Percentiles rank a stretch among this genome's conserved stretches.
These are phyloP conservation scores for Pythium phragmitis DNA, from an alignment of 352 stramenopile species.

Conservation along the genomic window DNA sequence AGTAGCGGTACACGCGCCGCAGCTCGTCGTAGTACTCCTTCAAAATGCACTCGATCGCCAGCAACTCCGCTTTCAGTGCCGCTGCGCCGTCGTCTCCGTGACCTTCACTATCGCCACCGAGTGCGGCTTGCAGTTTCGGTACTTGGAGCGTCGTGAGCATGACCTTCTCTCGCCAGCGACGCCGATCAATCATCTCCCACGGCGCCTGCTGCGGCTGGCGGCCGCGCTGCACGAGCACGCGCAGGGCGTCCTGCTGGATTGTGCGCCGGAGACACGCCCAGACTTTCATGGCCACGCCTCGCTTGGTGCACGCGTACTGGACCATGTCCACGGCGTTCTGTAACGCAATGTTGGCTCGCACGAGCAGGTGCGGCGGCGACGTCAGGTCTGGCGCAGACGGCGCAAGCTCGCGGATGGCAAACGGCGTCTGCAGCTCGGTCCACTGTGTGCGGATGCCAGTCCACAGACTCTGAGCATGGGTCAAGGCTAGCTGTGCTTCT, in stretches of 20 bases:
- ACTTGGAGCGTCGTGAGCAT: conserved; percentile 58
- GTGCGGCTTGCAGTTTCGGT: conserved; percentile 34
- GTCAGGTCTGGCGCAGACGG: conserved; percentile 45
- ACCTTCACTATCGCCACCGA: not conserved
- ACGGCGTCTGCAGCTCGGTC: conserved; percentile 58
- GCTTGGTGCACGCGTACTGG: conserved; percentile 67
- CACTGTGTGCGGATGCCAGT: conserved; percentile 47
- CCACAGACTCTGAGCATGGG: conserved; percentile 49
- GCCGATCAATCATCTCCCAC: conserved; percentile 50
- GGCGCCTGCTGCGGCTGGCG: conserved; percentile 36
- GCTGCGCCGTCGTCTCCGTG: not conserved
- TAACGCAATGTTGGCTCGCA: conserved; percentile 53
- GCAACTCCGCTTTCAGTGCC: conserved; percentile 30
- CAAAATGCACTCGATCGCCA: conserved; percentile 40
- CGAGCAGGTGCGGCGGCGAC: conserved; percentile 38
- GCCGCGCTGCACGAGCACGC: conserved; percentile 39
- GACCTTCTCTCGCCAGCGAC: conserved; percentile 51
- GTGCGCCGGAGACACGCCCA: conserved; percentile 58
- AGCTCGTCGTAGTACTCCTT: conserved; percentile 43
- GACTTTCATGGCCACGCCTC: conserved; percentile 41
- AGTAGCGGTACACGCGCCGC: conserved; percentile 53
- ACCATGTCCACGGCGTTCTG: conserved; percentile 76
- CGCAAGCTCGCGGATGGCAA: conserved; percentile 49
- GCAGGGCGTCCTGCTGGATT: conserved; percentile 56
- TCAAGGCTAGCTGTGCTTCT: conserved; percentile 47